Base-by-base conservation (phyloP, 176 grass and related monocot genomes). In the Typha latifolia region DNA sequence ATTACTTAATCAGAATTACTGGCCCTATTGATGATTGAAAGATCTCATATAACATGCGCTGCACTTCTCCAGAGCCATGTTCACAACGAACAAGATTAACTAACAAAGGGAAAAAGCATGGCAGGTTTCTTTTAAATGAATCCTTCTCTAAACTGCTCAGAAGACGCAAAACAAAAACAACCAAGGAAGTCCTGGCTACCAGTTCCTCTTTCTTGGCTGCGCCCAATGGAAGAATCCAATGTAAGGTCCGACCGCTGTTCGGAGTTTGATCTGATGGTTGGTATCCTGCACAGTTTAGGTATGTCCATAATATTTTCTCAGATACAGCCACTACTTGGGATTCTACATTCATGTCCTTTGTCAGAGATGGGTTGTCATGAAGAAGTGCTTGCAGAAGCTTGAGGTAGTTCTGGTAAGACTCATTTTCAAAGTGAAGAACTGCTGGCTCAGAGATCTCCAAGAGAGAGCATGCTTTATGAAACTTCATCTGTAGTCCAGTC, bases 381-480 rank as follows among this genome's bases (percentile, higher is more conserved):
- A 90, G 72, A 63, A 99, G 59, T 70, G 80, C 72, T 84, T 99
- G 83, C 43, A 99, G 84, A 70, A 99, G 79, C 73, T 87, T 99
- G 15, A 99, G 83, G 67, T 87, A 85, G 68, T 64, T 87, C 72
- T 89, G 86, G 76, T 90, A 93, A 53, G 94, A 85, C 27, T 99
- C 89, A 49, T 89, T 99, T 81, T 99, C 94, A 2, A 99, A 93
- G 77, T 90, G 94, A 47, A 99, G 78, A 48, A 91, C 49, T 32
- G 81, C 83, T 18, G 89, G 94, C 64, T 90, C 94, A 67, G 88
- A 78, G 68, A 91, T 77, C 70, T 99, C 89, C 77, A 93, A 74
- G 72, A 93, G 81, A 48, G 76, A 87, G 68, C 94, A 92, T 70
- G 81, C 83, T 72, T 90, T 82, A 22, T 93, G 85, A 26, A 99